Base-by-base conservation (phyloP, 2,329 filamentous ascomycete genomes). In the Bisporella sp. region DNA sequence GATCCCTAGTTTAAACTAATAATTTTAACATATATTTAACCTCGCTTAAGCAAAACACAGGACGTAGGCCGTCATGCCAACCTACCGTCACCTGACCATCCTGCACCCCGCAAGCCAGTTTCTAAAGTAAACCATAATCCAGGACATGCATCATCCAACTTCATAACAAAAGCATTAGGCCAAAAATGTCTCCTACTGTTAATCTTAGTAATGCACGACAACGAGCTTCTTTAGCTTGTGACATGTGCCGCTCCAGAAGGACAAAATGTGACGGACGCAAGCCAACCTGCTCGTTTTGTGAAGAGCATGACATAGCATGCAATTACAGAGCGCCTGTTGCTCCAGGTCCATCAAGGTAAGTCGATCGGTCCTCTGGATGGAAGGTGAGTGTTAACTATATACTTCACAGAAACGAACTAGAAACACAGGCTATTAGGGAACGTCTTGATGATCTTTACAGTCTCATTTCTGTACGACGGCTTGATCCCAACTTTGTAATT, bases 261-360 rank as follows among this genome's bases (percentile, higher is more conserved):
- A 60, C 57, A 32, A 62, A 61, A 51, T 62, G 59, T 50, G 59
- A 62, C 44, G 53, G 53, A 7, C 54, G 54, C 28, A 56, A 52
- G 43, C 59, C 59, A 35, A 40, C 45, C 6, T 62, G 59, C 50
- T 47, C 49, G 37, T 57, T 52, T 21, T 62, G 59, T 41, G 51
- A 49, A n/a, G 48, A 37, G n/a, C 57, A 53, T 42, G 53, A 46
- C 9, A 41, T 61, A 21, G 30, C 13, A 33, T 55, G 53, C 45
- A 53, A 29, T 21, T 55, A 55, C 29, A 33, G 32, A 39, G 35
- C 41, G 43, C 11, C 50, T 9, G 31, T 28, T 33, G 28, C 42
- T 31, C 40, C 51, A 33, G 30, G 37, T 31, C 45, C 48, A 7
- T 45, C 46, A 39, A 55, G 47, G 50, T 53, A 48, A 31, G 9